Base-by-base conservation (phyloP, 164 flowering plant species). In the Vitis rupestris region DNA sequence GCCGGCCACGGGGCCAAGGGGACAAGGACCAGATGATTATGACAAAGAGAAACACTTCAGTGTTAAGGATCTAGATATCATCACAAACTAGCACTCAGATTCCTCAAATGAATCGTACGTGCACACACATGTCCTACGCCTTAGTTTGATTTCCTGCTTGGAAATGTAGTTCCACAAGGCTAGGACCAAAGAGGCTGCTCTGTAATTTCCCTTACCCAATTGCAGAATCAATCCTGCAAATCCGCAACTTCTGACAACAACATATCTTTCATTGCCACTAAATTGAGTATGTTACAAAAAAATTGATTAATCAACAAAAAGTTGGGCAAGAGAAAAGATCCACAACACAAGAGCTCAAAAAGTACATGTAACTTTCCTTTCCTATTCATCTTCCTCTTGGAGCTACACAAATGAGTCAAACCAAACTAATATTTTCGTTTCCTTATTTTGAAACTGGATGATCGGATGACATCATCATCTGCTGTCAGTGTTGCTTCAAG, bases 401-500 rank as follows among this genome's bases (percentile, higher is more conserved):
- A 58, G 60, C 60, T 59, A 59, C 61, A 61, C 64, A 61, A 61
- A 61, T 66, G 37, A 19, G 0, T 69, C 16, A 53, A 27, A 10
- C 50, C 15, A 11, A 52, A 12, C 67, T 70, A 83, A 55, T 85
- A 80, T 77, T 89, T 91, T 80, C 88, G 86, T 79, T 91, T 91
- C 68, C 86, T 76, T 9, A 85, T 76, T 80, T 92, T 93, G 86
- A 93, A 93, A 71, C 75, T 93, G 70, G 83, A 77, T 6, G 90
- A 89, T 59, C 98, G 83, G 53, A 93, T 89, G 54, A 88, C 82
- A 73, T 92, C 88, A 70, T 93, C 98, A 71, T 93, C 97, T 2
- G 79, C 50, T 12, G 65, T 75, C 51, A 90, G 74, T 3, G 86
- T 78, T 5, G 55, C 66, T 74, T 85, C 91, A 19, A 96, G 90